A percentile compares a stretch with the other conserved stretches of the same genome.
These are phyloP conservation scores for Gardenia jasminoides DNA, from an alignment of 257 asterid species.

Conservation along the genomic window DNA sequence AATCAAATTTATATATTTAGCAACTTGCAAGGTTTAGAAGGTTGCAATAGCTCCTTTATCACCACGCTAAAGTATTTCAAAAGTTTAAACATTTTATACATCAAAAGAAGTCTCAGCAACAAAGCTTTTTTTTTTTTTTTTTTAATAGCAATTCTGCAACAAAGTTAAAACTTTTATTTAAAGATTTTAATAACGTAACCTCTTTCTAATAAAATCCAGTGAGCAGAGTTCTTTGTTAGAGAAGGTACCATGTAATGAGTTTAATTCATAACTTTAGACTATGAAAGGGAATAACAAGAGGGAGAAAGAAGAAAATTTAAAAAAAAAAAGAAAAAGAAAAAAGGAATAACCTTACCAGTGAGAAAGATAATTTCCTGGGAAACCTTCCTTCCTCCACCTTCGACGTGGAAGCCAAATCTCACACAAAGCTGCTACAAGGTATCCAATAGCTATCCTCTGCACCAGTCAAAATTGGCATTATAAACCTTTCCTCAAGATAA, in stretches of 20 bases:
- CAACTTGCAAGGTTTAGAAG: slow-evolving; percentile 7
- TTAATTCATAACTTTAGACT: slow-evolving; percentile 6
- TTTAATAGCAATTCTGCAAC: too few relatives aligned
- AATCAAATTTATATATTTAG: too few relatives aligned
- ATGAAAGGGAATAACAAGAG: background rate
- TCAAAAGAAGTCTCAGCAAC: background rate
- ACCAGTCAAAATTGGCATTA: slow-evolving; percentile 5
- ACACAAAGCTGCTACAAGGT: slow-evolving; percentile 68
- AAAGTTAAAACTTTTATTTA: background rate
- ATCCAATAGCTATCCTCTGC: slow-evolving; percentile 89
- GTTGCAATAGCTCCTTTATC: background rate
- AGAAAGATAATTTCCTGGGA: slow-evolving; percentile 33
- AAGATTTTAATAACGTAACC: background rate
- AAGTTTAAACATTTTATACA: background rate
- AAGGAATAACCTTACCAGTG: slow-evolving; percentile 62
- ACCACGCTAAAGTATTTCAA: background rate
- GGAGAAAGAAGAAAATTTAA: too few relatives aligned
- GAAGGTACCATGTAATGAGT: background rate
- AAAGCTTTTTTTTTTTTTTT: too few relatives aligned
- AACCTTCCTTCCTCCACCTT: slow-evolving; percentile 39
- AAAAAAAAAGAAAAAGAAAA: too few relatives aligned
- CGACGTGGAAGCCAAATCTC: slow-evolving; percentile 81
- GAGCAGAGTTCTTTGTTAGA: background rate
- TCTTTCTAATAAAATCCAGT: background rate
- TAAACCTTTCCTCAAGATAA: background rate